Conservation (phyloP, 2,329 filamentous ascomycete genomes). For the Claviceps fusiformis region DNA sequence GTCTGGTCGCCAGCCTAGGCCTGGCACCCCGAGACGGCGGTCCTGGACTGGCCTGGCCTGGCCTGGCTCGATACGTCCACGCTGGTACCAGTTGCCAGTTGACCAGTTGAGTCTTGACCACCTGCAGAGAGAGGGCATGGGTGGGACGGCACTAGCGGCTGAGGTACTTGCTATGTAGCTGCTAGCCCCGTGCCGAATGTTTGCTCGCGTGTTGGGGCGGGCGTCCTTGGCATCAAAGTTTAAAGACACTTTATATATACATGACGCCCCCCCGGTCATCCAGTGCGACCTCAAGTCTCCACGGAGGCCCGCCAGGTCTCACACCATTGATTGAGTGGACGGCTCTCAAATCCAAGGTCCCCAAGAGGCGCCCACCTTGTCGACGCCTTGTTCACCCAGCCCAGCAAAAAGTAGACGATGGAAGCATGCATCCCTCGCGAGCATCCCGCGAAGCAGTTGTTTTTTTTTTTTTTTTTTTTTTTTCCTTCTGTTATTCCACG, state of each 20-base stretch:
- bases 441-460: neutral
- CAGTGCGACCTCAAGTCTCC: conserved; percentile 21
- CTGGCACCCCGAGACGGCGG: conserved; percentile 18
- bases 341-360: conserved; percentile 22
- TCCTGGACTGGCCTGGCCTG: conserved; percentile 13
- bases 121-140: conserved; percentile 13
- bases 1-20: no score
- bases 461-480: no score
- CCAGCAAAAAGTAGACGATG: neutral
- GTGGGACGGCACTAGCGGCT: conserved; percentile 21
- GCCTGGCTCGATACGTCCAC: conserved; percentile 15
- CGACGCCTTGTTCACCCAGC: neutral
- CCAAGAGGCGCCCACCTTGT: conserved; percentile 12
- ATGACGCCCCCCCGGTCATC: conserved; percentile 16
- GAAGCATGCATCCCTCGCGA: neutral
- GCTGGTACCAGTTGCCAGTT: conserved; percentile 12
- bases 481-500: no score
- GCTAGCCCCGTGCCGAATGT: conserved; percentile 10
- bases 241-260: conserved; percentile 19
- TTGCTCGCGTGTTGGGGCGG: conserved; percentile 1
- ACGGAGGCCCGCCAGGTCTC: conserved; percentile 24
- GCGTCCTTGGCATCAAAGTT: conserved; percentile 5
- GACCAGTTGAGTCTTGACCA: neutral
- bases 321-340: conserved; percentile 24
- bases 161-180: conserved; percentile 14